phyloP scores from a whole-genome alignment of 371 early-diverging fungal species.

The Actinomucor elegans region DNA sequence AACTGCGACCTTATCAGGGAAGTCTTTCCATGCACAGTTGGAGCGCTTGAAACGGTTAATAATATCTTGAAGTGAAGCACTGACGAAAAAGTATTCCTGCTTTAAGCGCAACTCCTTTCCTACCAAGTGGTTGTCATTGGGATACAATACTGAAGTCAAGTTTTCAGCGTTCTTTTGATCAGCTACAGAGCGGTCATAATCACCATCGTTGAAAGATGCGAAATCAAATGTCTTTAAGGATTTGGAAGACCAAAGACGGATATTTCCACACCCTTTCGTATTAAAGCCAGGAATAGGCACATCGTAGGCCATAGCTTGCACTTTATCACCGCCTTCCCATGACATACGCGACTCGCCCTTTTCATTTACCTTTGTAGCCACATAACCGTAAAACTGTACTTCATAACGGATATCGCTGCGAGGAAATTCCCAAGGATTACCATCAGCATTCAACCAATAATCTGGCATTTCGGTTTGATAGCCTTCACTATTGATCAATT shows the following conservation, averaged over 20 bases:
- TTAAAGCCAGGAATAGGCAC: constrained; percentile 89
- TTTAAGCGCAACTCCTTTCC: constrained; percentile 93
- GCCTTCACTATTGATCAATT: constrained; percentile 75
- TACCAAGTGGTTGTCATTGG: constrained; percentile 92
- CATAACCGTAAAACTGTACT: constrained; percentile 85
- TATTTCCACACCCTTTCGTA: constrained; percentile 90
- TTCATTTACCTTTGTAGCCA: constrained; percentile 66
- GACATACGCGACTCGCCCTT: constrained; percentile 58
- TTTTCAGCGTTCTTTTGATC: constrained; percentile 90
- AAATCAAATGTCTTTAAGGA: constrained; percentile 79
- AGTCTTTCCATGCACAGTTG: constrained; percentile 77
- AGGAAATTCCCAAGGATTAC: constrained; percentile 93
- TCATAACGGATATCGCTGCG: constrained; percentile 85
- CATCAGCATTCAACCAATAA: constrained; percentile 78
- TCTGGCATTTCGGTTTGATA: constrained; percentile 92
- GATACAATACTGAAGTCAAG: constrained; percentile 89
- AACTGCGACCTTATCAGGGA: constrained; percentile 88
- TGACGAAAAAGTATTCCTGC: constrained; percentile 94
- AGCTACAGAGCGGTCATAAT: constrained; percentile 84
- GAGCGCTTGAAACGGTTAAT: constrained; percentile 90
- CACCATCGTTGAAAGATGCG: constrained; percentile 85
- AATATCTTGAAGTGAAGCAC: constrained; percentile 84
- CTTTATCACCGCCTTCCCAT: constrained; percentile 85
- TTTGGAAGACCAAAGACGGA: constrained; percentile 91
- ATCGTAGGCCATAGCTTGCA: constrained; percentile 91